These are phyloP conservation scores for Geotrichum reessii DNA, from an alignment of 1,139 yeast genomes.

Conservation along the genomic window DNA sequence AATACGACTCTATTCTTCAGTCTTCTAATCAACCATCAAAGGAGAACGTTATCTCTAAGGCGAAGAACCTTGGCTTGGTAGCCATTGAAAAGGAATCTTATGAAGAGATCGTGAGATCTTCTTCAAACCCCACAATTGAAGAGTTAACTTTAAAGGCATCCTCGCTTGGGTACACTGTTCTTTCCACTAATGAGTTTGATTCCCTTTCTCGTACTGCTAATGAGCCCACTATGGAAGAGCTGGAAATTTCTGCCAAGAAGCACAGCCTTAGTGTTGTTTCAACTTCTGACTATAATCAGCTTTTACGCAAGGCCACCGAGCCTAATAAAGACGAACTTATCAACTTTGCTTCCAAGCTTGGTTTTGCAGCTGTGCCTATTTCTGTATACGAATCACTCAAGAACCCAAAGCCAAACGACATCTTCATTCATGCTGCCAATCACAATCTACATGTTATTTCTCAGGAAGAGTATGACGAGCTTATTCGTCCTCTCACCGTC, in stretches of 20 bases:
- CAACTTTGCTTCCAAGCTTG: constrained; percentile 31
- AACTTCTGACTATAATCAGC: constrained; percentile 13
- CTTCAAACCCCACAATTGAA: constrained; percentile 23
- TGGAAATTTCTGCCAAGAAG: constrained; percentile 7
- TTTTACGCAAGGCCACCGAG: constrained; percentile 8
- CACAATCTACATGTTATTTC: constrained; percentile 9
- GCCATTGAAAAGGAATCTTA: constrained; percentile 28
- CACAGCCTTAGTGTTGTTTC: constrained; percentile 25
- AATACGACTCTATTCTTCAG: constrained; percentile 14
- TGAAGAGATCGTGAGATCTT: constrained; percentile 37
- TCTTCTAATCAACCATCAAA: constrained; percentile 36
- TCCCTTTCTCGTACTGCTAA: constrained; percentile 23
- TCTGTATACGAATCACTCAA: constrained; percentile 9
- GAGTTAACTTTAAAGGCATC: constrained; percentile 33
- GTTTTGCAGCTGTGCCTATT: constrained; percentile 31
- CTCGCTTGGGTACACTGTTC: constrained; percentile 31
- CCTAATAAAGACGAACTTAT: constrained; percentile 28
- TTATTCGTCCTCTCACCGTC: constrained; percentile 17
- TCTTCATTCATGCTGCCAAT: constrained; percentile 10
- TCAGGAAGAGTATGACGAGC: constrained; percentile 5
- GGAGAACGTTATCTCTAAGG: constrained; percentile 37
- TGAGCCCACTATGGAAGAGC: constrained; percentile 22
- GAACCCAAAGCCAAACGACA: constrained; percentile 11
- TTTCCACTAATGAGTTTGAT: constrained; percentile 26
- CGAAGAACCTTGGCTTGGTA: constrained; percentile 30